Base-by-base conservation (phyloP, 169 alveolate genomes). In the Eimeria brunetti region DNA sequence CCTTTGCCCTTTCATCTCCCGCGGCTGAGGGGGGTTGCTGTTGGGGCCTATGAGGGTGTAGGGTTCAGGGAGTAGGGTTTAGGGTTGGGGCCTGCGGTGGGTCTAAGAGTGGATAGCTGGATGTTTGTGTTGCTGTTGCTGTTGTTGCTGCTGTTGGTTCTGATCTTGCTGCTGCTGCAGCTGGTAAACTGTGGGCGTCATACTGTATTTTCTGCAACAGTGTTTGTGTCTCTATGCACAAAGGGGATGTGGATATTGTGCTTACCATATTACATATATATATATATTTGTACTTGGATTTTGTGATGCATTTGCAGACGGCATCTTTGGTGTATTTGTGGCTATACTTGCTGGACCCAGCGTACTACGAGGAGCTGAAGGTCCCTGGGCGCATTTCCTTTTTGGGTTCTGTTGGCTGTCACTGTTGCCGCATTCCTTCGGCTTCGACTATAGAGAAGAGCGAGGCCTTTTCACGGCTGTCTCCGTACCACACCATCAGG, bases 351-450 rank as follows among this genome's bases (percentile, higher is more conserved):
- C 6, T 78, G 53, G 38, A 78, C 44, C 88, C 88, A 1, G 53
- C 20, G 24, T 78, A 78, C 88, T 78, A 78, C 64, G 88, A 78
- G 62, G n/a, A 41, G 41, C 88, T 78, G 62, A 78, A 41, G 58
- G 41, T 64, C 22, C 64, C 88, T 7, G 88, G 88, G 67, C 88
- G 88, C 8, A 78, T 78, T 22, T 78, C 88, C 11, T 49, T 78
- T 49, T 20, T 46, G 36, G 88, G 88, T 41, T 78, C 88, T 78
- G 38, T 24, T 11, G 88, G 88, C 1, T 78, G 88, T 78, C 88
- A 78, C 88, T 78, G 88, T 38, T 78, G 88, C 41, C 88, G 88
- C 60, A 2, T 78, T 5, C 88, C 88, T 38, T 41, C 88, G 5
- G 67, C 64, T 1, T 3, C 41, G 20, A 46, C 33, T 18, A 6